These are phyloP conservation scores for Neonectria hederae DNA, from an alignment of 2,329 filamentous ascomycete genomes.

Conservation along the genomic window DNA sequence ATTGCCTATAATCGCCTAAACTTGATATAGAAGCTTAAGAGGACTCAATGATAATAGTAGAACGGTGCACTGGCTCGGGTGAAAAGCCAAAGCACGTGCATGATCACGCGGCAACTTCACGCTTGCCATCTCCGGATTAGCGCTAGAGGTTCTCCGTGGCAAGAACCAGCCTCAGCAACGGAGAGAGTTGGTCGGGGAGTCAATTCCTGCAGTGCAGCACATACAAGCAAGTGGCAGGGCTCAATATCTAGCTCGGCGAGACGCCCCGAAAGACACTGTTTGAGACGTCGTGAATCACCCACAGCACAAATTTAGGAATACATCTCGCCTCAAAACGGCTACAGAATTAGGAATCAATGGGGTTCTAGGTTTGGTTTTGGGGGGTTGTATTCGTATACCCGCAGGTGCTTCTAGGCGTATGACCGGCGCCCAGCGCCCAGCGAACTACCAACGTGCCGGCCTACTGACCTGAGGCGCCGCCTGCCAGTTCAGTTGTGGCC, in stretches of 20 bases:
- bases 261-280: not conserved
- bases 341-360: conserved; percentile 18
- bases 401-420: not conserved
- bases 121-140: conserved; percentile 11
- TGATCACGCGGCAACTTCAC: conserved; percentile 11
- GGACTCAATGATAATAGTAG: not conserved
- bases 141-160: conserved; percentile 6
- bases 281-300: conserved; percentile 3
- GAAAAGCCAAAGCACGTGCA: conserved; percentile 22
- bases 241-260: not conserved
- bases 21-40: not conserved
- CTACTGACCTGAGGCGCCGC: conserved; percentile 8
- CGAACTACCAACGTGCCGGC: not conserved
- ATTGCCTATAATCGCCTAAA: not conserved
- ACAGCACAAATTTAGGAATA: conserved; percentile 14
- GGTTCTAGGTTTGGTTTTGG: not conserved
- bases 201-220: not conserved
- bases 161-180: conserved; percentile 3
- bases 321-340: conserved; percentile 4
- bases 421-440: conserved; percentile 6
- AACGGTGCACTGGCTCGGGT: not conserved
- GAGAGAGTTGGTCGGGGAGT: conserved; percentile 8
- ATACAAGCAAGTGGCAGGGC: not conserved
- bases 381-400: conserved; percentile 1
- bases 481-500: conserved; percentile 17